Base-by-base conservation (phyloP, 192 early-diverging fungal species). In the Diversispora epigaea region DNA sequence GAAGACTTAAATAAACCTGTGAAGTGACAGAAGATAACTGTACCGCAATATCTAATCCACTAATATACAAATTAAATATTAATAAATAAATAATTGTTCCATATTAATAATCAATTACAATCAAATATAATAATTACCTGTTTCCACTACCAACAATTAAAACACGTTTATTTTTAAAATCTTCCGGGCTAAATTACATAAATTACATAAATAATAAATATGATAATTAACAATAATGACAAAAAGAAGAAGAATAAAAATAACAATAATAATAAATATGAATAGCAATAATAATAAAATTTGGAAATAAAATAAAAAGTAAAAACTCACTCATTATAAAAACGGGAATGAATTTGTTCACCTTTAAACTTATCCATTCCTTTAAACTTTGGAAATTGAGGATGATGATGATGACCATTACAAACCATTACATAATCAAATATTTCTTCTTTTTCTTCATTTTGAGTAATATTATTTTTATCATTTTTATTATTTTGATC, bases 371-470 rank as follows among this genome's bases (percentile, higher is more conserved):
- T 73, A 2, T 85, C 77, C 81, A 86, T 84, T 39, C 87, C 87
- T 12, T 70, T 60, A 67, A 85, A 87, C 8, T 86, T 80, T 21
- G 87, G 89, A 22, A 86, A 78, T 17, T 84, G 75, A 12, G 85
- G 85, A 45, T 80, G 79, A 77, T 81, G 81, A 71, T 90, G 87
- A 67, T 89, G 89, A 19, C 87, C 87, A 12, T 86, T 84, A 39
- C 84, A 86, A 47, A 90, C 83, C 78, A 90, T 87, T 0, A 90
- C 84, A 80, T 84, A 86, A 69, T 88, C 84, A 81, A 90, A 90
- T 8, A 79, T 77, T 63, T 89, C 86, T 55, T 80, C 80, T 43
- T 82, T 69, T 61, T 54, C 50, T 10, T 68, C 66, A 6, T 76
- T 61, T 7, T 0, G 25, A 32, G 25, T 32, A 32, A 32, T n/a